Evolutionary conservation across 1,284 basidiomycete genomes (phyloP), one percentile per base, ranked within the genome.

Genomic region (Ustilago cynodontis): DNA sequence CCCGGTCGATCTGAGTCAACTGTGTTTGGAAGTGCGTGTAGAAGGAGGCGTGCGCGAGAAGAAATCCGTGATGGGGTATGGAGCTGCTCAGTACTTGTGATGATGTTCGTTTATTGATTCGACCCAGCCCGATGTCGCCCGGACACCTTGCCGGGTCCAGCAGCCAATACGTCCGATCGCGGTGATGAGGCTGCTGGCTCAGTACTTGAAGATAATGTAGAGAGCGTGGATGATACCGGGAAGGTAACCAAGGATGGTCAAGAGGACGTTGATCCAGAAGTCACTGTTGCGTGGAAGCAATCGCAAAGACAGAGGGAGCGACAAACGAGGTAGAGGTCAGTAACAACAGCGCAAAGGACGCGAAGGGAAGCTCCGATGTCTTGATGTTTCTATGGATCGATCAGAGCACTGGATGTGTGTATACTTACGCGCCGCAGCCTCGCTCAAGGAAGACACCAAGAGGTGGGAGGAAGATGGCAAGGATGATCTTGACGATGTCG

Each of bases 191-290:
- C n/a, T n/a, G n/a, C n/a, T n/a, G n/a, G 59, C 68, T 72, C 64
- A 80, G 53, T 79, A 80, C 62, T 77, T 80, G 78, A 82, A 75
- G 66, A 82, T 82, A 65, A 82, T 73, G 78, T 82, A 82, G 47
- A 82, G 71, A 39, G 80, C 80, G 77, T 81, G 79, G 65, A 82
- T 77, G 77, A 82, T 82, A 65, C 80, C 80, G 24, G 80, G 74
- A 26, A 73, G 20, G 59, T 72, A 82, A 68, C 80, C 80, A 39
- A 82, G 79, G 55, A 82, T 82, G 58, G 77, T 80, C 60, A 80
- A 66, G 47, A 81, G 65, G 51, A 82, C 72, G 74, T 78, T 77
- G 65, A 80, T 66, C 67, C 66, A 74, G 53, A 68, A 72, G 71
- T 73, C 67, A 62, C 68, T 76, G 66, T 59, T 31, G 43, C 31